A percentile compares a stretch with the other conserved stretches of the same genome.
Evolutionary conservation across 768 basidiomycete species (phyloP).

Genomic region (Amanita jacksonii): DNA sequence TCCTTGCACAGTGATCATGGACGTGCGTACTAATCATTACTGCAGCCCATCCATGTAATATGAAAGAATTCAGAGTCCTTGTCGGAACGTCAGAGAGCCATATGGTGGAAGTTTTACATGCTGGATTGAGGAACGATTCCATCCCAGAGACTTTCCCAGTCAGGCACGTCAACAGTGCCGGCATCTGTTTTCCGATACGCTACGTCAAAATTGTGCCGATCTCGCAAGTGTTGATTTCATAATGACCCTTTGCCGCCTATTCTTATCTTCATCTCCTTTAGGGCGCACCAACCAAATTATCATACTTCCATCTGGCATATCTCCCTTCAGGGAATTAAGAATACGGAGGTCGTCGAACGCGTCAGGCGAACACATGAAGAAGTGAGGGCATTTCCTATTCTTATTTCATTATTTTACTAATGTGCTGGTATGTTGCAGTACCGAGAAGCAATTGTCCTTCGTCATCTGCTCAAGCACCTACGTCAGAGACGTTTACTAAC

Average conservation of each 20-base stretch:
- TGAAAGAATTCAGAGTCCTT: slow-evolving; percentile 73
- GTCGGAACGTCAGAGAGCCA: slow-evolving; percentile 55
- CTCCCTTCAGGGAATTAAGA: slow-evolving; percentile 47
- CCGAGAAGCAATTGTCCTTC: slow-evolving; percentile 54
- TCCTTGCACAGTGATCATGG: background rate
- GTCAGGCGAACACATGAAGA: slow-evolving; percentile 48
- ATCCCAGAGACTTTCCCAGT: slow-evolving; percentile 56
- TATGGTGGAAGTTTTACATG: slow-evolving; percentile 58
- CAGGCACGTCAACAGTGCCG: slow-evolving; percentile 43
- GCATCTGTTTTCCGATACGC: slow-evolving; percentile 51
- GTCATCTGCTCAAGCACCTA: slow-evolving; percentile 67
- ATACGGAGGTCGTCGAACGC: slow-evolving; percentile 46
- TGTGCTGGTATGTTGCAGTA: slow-evolving; percentile 30
- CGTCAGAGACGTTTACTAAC: slow-evolving; percentile 65
- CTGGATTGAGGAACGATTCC: slow-evolving; percentile 56
- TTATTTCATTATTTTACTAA: slow-evolving; percentile 3
- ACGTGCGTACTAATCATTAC: slow-evolving; percentile 6
- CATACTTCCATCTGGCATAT: slow-evolving; percentile 79
- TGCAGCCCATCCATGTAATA: slow-evolving; percentile 76
- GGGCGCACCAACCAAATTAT: slow-evolving; percentile 63
- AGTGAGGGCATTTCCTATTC: slow-evolving; percentile 36
- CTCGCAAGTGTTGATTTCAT: slow-evolving; percentile 37
- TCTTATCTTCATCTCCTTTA: slow-evolving; percentile 17
- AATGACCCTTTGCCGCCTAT: background rate
- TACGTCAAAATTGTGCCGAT: slow-evolving; percentile 71